Evolutionary conservation across 495 filamentous ascomycete genomes (phyloP), one percentile per base, ranked within the genome.

Genomic region (Penicillium manginii): DNA sequence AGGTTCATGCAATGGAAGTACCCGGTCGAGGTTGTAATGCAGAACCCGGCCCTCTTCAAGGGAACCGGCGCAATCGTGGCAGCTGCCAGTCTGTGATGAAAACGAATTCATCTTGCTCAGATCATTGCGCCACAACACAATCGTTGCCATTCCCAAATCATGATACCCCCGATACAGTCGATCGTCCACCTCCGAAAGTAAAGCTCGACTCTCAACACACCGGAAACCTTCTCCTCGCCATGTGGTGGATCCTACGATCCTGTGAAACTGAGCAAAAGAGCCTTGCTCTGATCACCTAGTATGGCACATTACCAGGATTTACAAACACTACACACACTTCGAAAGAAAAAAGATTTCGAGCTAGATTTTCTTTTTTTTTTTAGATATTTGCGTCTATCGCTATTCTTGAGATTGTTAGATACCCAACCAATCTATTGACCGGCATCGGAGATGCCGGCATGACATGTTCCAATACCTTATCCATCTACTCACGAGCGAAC

Each of bases 1-100:
- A 81, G 81, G 55, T 90, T 85, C 68, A 91, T 91, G 88, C 76
- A 86, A 68, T 91, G 88, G 88, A 88, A 89, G 62, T 90, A 90
- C 60, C 88, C 88, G 7, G 78, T 91, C 43, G 85, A 88, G 39
- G 66, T 87, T 19, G 82, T 83, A 45, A 68, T 88, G 23, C 83
- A 77, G 42, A 85, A 79, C 61, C 74, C 81, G 46, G 73, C 58
- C 22, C 60, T 74, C 2, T 93, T 91, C 77, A 85, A 84, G 67
- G 85, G 76, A 37, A 78, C 85, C 1, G 90, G 91, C n/a, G 83
- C 82, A 8, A 73, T 87, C 11, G 86, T 86, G 66, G 90, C 88
- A 2, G 84, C 85, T n/a, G 84, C 90, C 42, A 81, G 85, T 52
- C 71, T 93, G 59, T 93, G 75, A 87, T 42, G 17, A 29, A n/a